Percentiles rank a stretch among this genome's conserved stretches.
Evolutionary conservation across 192 early-diverging fungal species (phyloP).

Genomic region (Rhizophlyctis rosea): DNA sequence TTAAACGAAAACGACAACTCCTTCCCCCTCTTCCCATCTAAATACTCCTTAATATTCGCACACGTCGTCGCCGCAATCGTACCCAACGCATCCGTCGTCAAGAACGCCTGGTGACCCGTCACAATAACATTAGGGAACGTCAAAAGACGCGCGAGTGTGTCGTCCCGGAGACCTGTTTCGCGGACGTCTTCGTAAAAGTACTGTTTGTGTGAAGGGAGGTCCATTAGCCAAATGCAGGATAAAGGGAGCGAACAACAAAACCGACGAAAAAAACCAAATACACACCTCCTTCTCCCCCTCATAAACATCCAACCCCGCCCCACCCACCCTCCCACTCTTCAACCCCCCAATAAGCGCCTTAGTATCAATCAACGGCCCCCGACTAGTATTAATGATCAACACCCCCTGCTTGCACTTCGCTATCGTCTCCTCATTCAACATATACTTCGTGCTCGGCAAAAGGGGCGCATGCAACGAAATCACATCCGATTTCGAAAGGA

Average conservation of each 20-base stretch:
- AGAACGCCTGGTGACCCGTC: conserved; percentile 46
- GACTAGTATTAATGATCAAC: conserved; percentile 47
- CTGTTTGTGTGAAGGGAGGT: too few relatives aligned
- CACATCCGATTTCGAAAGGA: conserved; percentile 28
- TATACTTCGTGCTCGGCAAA: conserved; percentile 37
- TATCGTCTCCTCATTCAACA: conserved; percentile 37
- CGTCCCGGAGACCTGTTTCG: conserved; percentile 34
- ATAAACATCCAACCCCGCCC: conserved; percentile 52
- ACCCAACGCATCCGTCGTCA: conserved; percentile 46
- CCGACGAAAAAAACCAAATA: too few relatives aligned
- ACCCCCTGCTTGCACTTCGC: conserved; percentile 44
- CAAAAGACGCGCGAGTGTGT: conserved; percentile 34
- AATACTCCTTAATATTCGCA: conserved; percentile 34
- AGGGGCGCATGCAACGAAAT: conserved; percentile 50
- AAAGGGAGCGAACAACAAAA: too few relatives aligned
- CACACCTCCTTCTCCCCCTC: conserved; percentile 43
- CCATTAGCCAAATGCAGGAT: too few relatives aligned
- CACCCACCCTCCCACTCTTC: conserved; percentile 41
- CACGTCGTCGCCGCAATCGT: conserved; percentile 38
- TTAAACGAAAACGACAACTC: too few relatives aligned
- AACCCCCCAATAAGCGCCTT: conserved; percentile 34
- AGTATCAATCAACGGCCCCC: conserved; percentile 44
- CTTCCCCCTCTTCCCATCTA: too few relatives aligned
- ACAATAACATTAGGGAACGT: conserved; percentile 47
- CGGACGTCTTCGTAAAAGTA: conserved; percentile 45